Conservation (phyloP, 208 protist species). For the Paratrypanosoma confusum region DNA sequence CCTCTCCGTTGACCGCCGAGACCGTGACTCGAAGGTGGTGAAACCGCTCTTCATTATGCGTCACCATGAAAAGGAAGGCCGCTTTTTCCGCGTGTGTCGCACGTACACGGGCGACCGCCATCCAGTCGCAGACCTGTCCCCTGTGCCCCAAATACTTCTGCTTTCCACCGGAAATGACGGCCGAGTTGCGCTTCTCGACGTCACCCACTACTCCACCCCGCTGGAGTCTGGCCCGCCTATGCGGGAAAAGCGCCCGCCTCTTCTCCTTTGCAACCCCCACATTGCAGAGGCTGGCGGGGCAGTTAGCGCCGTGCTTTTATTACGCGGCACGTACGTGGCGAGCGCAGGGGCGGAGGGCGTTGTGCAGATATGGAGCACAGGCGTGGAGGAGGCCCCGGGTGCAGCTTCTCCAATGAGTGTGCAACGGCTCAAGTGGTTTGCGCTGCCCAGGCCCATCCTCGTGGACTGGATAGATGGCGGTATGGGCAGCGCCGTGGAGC, state of each 20-base stretch:
- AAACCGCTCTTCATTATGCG: conserved; percentile 66
- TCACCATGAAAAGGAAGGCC: conserved; percentile 61
- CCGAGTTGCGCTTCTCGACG: conserved; percentile 43
- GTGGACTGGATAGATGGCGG: too few relatives aligned
- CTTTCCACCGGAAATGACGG: conserved; percentile 35
- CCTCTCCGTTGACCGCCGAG: conserved; percentile 10
- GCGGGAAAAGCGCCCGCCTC: conserved; percentile 61
- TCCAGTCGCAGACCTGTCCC: background rate
- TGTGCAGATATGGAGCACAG: conserved; percentile 1
- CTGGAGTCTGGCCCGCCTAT: conserved; percentile 61
- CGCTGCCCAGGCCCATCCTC: too few relatives aligned
- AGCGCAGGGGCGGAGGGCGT: conserved; percentile 12
- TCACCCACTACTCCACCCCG: conserved; percentile 45
- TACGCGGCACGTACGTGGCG: too few relatives aligned
- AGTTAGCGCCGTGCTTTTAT: too few relatives aligned
- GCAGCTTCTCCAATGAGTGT: too few relatives aligned
- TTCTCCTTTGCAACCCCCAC: background rate
- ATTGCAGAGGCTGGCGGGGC: too few relatives aligned
- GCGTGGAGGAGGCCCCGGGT: background rate
- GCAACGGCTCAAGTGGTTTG: too few relatives aligned
- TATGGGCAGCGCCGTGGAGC: too few relatives aligned
- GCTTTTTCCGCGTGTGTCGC: conserved; percentile 1
- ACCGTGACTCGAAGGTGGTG: conserved; percentile 26
- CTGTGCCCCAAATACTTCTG: conserved; percentile 20
- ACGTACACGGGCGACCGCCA: too few relatives aligned